These are phyloP conservation scores for Leccinum disarticulatum DNA, from an alignment of 768 basidiomycete genomes.

Conservation along the genomic window DNA sequence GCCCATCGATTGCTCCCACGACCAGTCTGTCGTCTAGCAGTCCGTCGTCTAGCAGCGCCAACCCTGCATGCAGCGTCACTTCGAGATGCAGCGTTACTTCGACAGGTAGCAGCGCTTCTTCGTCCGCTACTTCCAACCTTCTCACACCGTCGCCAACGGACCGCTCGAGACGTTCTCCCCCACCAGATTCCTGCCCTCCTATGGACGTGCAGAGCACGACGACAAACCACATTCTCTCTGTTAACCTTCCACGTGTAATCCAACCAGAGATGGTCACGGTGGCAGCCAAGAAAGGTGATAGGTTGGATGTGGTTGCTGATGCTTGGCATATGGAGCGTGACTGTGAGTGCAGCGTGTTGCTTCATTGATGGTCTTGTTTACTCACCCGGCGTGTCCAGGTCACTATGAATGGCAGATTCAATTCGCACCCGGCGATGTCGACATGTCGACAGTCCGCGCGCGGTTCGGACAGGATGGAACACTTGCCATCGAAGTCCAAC, in stretches of 20 bases:
- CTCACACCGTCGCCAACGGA: slow-evolving; percentile 31
- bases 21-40: slow-evolving; percentile 24
- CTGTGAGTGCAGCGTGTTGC: slow-evolving; percentile 41
- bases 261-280: slow-evolving; percentile 66
- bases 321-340: slow-evolving; percentile 61
- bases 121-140: slow-evolving; percentile 13
- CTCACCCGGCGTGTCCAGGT: slow-evolving; percentile 33
- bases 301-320: slow-evolving; percentile 56
- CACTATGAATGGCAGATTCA: slow-evolving; percentile 63
- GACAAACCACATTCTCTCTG: slow-evolving; percentile 44
- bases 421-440: slow-evolving; percentile 54
- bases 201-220: slow-evolving; percentile 45
- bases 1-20: slow-evolving; percentile 27
- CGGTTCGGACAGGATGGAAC: slow-evolving; percentile 46
- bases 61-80: slow-evolving; percentile 27
- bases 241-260: slow-evolving; percentile 47
- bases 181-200: slow-evolving; percentile 39
- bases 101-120: slow-evolving; percentile 16
- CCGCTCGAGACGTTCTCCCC: slow-evolving; percentile 32
- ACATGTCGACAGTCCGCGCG: slow-evolving; percentile 53
- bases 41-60: slow-evolving; percentile 25
- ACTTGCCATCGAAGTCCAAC: slow-evolving; percentile 47
- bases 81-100: slow-evolving; percentile 23
- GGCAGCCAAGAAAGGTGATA: slow-evolving; percentile 57
- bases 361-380: slow-evolving; percentile 1